phyloP scores from a whole-genome alignment of 2,329 filamentous ascomycete genomes.

The Rhexocercosporidium sp. region DNA sequence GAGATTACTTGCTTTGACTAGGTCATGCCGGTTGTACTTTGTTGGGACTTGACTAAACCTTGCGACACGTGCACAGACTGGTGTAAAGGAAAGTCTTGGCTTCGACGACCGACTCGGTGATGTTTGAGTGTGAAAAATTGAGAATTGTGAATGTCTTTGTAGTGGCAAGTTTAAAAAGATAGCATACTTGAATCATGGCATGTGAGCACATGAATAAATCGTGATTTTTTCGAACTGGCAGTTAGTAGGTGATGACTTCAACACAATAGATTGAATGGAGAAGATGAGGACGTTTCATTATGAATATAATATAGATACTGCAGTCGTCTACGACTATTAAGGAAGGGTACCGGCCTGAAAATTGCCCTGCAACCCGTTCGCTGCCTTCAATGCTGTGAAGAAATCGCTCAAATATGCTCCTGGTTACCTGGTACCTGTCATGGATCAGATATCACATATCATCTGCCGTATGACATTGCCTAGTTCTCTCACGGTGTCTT shows the following conservation, averaged over 20 bases:
- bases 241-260: no score
- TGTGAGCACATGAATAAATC: no score
- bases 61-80: constrained; percentile 3
- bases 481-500: constrained; percentile 44
- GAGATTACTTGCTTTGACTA: background rate
- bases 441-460: constrained; percentile 24
- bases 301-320: background rate
- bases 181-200: background rate
- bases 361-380: background rate
- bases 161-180: background rate
- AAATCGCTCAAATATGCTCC: background rate
- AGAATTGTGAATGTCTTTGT: background rate
- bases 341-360: background rate
- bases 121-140: no score
- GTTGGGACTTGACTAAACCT: background rate
- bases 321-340: background rate
- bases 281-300: background rate
- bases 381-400: constrained; percentile 7
- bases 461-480: constrained; percentile 37
- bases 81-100: background rate
- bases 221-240: no score
- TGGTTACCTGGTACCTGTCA: no score
- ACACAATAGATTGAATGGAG: no score
- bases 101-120: background rate
- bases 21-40: background rate